A percentile compares a stretch with the other conserved stretches of the same genome.
These are phyloP conservation scores for Mortierella hygrophila DNA, from an alignment of 192 early-diverging fungal species.

Conservation along the genomic window DNA sequence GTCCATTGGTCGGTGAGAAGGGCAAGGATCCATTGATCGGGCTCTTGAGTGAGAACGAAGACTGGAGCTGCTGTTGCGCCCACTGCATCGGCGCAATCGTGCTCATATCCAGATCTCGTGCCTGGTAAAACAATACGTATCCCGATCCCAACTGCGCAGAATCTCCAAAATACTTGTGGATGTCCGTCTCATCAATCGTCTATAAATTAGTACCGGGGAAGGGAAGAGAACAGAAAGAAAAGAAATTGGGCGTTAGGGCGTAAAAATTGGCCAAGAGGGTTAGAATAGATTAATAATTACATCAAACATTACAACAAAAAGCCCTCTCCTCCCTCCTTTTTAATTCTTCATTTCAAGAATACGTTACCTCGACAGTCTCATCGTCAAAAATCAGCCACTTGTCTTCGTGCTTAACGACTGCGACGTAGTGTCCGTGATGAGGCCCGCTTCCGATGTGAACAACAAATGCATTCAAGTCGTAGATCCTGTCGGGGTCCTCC, in stretches of 20 bases:
- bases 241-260: neutral
- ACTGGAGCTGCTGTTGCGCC: slow-evolving; percentile 44
- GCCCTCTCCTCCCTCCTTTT: neutral
- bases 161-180: slow-evolving; percentile 87
- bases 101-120: slow-evolving; percentile 54
- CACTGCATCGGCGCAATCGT: slow-evolving; percentile 45
- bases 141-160: slow-evolving; percentile 79
- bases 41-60: slow-evolving; percentile 23
- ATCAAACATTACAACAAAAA: neutral
- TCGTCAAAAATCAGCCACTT: slow-evolving; percentile 98
- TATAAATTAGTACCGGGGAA: slow-evolving; percentile 14
- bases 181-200: slow-evolving; percentile 81
- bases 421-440: slow-evolving; percentile 97
- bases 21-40: slow-evolving; percentile 3
- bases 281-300: neutral
- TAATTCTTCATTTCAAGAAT: neutral
- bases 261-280: neutral
- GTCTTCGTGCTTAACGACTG: slow-evolving; percentile 86
- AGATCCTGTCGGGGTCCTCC: slow-evolving; percentile 87
- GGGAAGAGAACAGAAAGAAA: no score
- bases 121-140: slow-evolving; percentile 87
- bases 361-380: slow-evolving; percentile 86
- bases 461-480: slow-evolving; percentile 90
- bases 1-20: slow-evolving; percentile 14
- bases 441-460: slow-evolving; percentile 98